A percentile compares a stretch with the other conserved stretches of the same genome.
Evolutionary conservation across 2,329 filamentous ascomycete genomes (phyloP).

Genomic region (Pseudogymnoascus pannorum): DNA sequence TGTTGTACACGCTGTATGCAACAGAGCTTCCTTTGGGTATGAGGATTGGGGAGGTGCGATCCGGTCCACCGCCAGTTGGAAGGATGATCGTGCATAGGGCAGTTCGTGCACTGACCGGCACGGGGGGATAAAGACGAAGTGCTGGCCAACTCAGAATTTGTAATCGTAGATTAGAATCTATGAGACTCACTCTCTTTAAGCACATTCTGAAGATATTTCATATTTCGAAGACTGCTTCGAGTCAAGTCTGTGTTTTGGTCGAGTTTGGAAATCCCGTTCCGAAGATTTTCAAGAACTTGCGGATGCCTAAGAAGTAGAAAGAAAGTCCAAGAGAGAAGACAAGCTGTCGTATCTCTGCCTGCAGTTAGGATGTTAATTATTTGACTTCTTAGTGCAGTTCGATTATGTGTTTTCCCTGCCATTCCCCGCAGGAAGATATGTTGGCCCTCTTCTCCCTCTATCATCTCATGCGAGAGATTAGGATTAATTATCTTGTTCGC

Average conservation of each 20-base stretch:
- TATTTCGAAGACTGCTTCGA: slow-evolving; percentile 9
- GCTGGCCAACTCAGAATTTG: slow-evolving; percentile 9
- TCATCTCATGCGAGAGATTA: slow-evolving; percentile 25
- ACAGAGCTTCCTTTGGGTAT: slow-evolving; percentile 24
- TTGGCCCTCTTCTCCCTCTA: slow-evolving; percentile 16
- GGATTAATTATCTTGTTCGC: slow-evolving; percentile 26
- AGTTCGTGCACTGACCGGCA: slow-evolving; percentile 24
- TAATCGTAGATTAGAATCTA: slow-evolving; percentile 2
- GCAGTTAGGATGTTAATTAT: slow-evolving; percentile 27
- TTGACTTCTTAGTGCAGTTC: slow-evolving; percentile 28
- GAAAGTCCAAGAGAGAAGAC: slow-evolving; percentile 15
- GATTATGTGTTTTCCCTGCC: slow-evolving; percentile 26
- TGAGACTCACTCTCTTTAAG: slow-evolving; percentile 17
- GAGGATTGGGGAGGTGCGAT: slow-evolving; percentile 24
- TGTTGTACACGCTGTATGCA: slow-evolving; percentile 22
- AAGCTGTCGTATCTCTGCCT: slow-evolving; percentile 14
- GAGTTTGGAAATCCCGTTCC: neutral
- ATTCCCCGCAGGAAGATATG: slow-evolving; percentile 13
- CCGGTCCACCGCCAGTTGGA: slow-evolving; percentile 27
- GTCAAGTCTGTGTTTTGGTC: slow-evolving; percentile 12
- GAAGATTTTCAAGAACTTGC: slow-evolving; percentile 8
- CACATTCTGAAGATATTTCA: slow-evolving; percentile 15
- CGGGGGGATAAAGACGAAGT: slow-evolving; percentile 23
- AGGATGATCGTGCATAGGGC: slow-evolving; percentile 22
- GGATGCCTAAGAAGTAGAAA: slow-evolving; percentile 16